These are phyloP conservation scores for Tephrocybe sp. DNA, from an alignment of 768 basidiomycete species.

Conservation along the genomic window DNA sequence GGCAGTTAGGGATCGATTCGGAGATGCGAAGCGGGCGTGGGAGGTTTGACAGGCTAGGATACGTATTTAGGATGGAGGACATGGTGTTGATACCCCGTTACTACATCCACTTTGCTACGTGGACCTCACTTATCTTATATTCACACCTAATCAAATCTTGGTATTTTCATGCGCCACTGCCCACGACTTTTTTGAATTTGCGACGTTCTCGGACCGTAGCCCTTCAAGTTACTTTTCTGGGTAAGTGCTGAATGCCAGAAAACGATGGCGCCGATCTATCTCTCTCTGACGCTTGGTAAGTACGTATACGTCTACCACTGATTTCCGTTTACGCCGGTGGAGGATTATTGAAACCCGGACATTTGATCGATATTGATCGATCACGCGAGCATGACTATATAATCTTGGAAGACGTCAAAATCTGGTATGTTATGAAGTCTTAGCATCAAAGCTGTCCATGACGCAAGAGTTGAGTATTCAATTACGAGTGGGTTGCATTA, in stretches of 20 bases:
- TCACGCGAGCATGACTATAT: background rate
- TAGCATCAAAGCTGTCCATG: too few species aligned
- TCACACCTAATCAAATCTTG: background rate
- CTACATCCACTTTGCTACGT: too few species aligned
- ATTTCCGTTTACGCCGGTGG: background rate
- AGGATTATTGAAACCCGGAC: background rate
- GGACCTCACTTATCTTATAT: too few species aligned
- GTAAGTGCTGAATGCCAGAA: background rate
- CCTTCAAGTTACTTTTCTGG: background rate
- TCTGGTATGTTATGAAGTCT: too few species aligned
- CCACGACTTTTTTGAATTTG: too few species aligned
- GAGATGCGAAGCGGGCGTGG: conserved; percentile 1
- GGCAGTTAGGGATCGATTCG: conserved; percentile 6
- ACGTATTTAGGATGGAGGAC: background rate
- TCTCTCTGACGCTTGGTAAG: background rate
- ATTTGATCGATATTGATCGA: background rate
- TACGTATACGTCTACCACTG: background rate
- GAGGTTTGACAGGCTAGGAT: conserved; percentile 1
- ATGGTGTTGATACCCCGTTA: background rate
- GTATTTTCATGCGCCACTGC: background rate
- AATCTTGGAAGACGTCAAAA: background rate
- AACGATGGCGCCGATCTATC: background rate
- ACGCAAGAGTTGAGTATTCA: too few species aligned
- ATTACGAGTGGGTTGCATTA: too few species aligned
- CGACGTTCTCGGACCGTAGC: background rate